Base-by-base conservation (phyloP, 1,139 yeast species). In the Blastobotrys aristatus region DNA sequence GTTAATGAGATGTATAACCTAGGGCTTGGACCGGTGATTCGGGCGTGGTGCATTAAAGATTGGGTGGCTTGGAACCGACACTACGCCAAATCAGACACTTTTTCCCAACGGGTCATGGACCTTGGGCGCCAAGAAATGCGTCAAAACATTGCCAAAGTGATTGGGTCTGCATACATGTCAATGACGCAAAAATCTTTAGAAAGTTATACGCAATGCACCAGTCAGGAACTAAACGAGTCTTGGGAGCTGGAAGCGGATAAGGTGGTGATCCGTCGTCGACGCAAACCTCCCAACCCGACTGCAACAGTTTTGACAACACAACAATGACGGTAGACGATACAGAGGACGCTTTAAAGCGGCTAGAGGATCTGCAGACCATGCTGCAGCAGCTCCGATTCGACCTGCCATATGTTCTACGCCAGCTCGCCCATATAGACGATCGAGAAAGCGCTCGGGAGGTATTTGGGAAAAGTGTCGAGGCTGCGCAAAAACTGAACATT, bases 371-470 rank as follows among this genome's bases (percentile, higher is more conserved):
- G 10, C 54, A 53, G 40, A 45, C 49, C 13, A 50, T 40, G 49
- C 55, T 55, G 11, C 50, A 50, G 44, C 49, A 52, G 43, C 52
- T 57, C 29, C 51, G 60, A 6, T 46, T 51, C 16, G 60, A 54
- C 22, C 49, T 55, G 29, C 60, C 60, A 2, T 47, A 49, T 24
- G 50, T 57, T 2, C 52, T 57, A 4, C 47, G 55, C 29, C 49
- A 49, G 11, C 52, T 57, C 43, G 59, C 60, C 24, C 57, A 55
- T 32, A 34, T 57, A 24, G 59, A 57, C 43, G 60, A 56, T 30
- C 48, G 54, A 3, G 53, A 55, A 34, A 42, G 57, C 10, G 48
- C 55, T 6, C 40, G 33, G 11, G 36, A 36, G 24, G 44, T 53
- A 4, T 53, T 53, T 29, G 32, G 35, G 18, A 41, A 47, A 14